Evolutionary conservation across 805 yeast genomes (phyloP), one percentile per base, ranked within the genome.

Genomic region (Ogataea trehaloabstinens): DNA sequence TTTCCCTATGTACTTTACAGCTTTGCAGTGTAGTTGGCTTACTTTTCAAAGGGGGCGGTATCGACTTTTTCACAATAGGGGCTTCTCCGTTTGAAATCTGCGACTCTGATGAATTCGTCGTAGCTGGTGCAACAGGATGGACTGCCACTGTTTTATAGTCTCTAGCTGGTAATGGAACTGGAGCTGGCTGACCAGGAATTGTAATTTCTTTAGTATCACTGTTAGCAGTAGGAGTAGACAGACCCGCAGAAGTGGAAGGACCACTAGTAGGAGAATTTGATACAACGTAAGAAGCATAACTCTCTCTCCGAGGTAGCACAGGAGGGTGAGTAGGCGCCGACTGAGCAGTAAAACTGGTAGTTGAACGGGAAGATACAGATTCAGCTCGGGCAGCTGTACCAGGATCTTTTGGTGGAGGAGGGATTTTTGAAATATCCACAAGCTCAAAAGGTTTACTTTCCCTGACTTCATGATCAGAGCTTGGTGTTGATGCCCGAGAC

Each of bases 371-470:
- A 27, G 30, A 27, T 8, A 7, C 16, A 12, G 30, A 11, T 11
- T 27, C 30, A n/a, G 30, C 8, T 27, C 17, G 10, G 8, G 8
- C 15, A 8, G 15, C 15, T 16, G 30, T 11, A 11, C 30, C 13
- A 12, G 30, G 30, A n/a, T 27, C 33, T 19, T 19, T 19, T 2
- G 59, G 61, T 7, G 64, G 61, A 12, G 63, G 59, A 31, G 52
- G 56, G 30, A 56, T 46, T 24, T 51, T 49, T 2, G 60, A 47
- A 12, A 51, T 50, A 30, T 59, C 61, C 19, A 53, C 51, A 24
- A 58, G 18, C 20, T 46, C 43, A 25, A 53, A 59, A 12, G 44
- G 43, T 29, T 49, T 52, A 7, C 49, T 48, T 6, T 30, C 33
- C 16, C 11, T 7, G 4, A 44, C 45, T 18, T 35, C 41, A 8